Conservation (phyloP, 2,329 filamentous ascomycete genomes). For the Pezicula neosporulosa region DNA sequence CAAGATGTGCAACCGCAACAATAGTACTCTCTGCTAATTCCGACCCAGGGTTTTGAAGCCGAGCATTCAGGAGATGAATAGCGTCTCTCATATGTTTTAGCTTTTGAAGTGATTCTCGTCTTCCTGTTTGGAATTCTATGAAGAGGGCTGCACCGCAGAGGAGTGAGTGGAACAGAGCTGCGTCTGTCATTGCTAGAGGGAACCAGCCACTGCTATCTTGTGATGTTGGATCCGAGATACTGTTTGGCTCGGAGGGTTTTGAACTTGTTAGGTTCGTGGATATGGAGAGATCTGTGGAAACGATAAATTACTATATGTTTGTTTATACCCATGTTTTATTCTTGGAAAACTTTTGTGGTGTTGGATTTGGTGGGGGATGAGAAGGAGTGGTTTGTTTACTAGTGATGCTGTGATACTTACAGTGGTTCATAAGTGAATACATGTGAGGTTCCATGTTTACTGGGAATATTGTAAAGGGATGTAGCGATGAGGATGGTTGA, state of each 20-base stretch:
- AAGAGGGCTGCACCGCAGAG: slow-evolving; percentile 2
- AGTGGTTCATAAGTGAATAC: slow-evolving; percentile 1
- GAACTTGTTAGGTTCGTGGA: too few species aligned
- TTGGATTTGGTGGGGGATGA: too few species aligned
- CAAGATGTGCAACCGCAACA: too few species aligned
- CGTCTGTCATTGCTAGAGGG: slow-evolving; percentile 3
- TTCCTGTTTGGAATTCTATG: background rate
- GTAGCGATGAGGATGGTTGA: background rate
- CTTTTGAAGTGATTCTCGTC: background rate
- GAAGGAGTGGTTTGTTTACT: too few species aligned
- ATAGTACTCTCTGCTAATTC: too few species aligned
- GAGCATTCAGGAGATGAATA: background rate
- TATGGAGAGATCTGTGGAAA: too few species aligned
- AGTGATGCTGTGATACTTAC: background rate
- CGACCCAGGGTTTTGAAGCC: slow-evolving; percentile 26
- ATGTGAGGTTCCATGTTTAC: slow-evolving; percentile 5
- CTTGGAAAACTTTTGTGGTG: too few species aligned
- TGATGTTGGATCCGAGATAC: background rate
- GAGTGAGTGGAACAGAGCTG: slow-evolving; percentile 4
- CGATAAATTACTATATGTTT: too few species aligned
- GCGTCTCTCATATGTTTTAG: slow-evolving; percentile 2
- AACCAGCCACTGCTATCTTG: background rate
- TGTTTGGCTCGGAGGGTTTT: background rate
- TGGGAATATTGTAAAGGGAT: background rate
- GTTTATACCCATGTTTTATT: background rate